Conservation (phyloP, 352 stramenopile genomes). For the Pythium grandisporangium region DNA sequence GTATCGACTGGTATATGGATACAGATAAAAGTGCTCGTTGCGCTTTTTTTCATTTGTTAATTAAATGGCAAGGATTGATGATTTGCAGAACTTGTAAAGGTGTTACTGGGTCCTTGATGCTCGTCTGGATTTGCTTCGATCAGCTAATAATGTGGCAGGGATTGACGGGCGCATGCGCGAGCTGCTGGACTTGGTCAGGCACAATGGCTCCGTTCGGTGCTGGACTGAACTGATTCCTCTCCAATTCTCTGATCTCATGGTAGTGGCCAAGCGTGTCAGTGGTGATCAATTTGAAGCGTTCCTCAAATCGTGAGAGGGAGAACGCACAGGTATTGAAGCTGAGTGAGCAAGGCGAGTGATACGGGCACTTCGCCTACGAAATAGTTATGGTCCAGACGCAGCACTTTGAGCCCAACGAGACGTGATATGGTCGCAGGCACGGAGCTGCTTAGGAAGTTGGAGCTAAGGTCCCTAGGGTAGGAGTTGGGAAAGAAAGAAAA, state of each 20-base stretch:
- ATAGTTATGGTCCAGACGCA: conserved; percentile 49
- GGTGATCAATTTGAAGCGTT: background rate
- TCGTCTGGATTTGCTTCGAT: background rate
- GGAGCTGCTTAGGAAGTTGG: conserved; percentile 46
- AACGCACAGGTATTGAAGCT: conserved; percentile 48
- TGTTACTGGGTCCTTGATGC: no score
- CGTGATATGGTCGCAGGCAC: conserved; percentile 34
- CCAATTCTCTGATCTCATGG: conserved; percentile 32
- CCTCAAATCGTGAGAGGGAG: no score
- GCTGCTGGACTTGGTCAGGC: conserved; percentile 26
- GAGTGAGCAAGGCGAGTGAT: conserved; percentile 26
- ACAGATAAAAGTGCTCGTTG: no score
- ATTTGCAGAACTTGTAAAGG: no score
- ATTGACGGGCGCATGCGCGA: no score
- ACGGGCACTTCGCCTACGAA: conserved; percentile 31
- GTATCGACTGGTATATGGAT: no score
- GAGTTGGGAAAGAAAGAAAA: no score
- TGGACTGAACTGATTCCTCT: conserved; percentile 41
- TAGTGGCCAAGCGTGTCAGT: background rate
- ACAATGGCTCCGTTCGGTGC: conserved; percentile 19
- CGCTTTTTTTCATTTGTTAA: no score
- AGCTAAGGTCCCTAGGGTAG: conserved; percentile 44
- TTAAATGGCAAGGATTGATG: no score
- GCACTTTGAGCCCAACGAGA: conserved; percentile 22
- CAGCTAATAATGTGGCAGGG: conserved; percentile 23